Base-by-base conservation (phyloP, 2,329 filamentous ascomycete species). In the Stenocarpella maydis region DNA sequence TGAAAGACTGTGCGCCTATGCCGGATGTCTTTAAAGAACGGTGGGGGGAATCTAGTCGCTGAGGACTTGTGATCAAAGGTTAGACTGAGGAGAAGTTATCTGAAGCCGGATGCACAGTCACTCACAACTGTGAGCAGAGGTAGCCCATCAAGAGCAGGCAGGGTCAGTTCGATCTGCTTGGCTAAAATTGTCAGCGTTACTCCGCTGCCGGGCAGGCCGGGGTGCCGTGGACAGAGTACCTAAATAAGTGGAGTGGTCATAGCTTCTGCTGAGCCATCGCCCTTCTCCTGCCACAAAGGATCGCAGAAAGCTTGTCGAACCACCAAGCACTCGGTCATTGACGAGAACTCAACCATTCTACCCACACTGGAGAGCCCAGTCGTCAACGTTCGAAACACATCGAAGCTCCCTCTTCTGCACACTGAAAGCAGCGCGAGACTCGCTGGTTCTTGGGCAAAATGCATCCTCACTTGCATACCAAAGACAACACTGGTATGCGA, bases 391-490 rank as follows among this genome's bases (percentile, higher is more conserved):
- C 19, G 17, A 15, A 41, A 28, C 34, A 24, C 26, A 4, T 24
- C 14, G 26, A 17, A 10, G 4, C 17, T 7, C 34, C n/a, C 21
- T 7, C 26, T 55, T 49, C 17, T n/a, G 41, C 39, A 45, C 14
- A 47, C 4, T 19, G 3, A 12, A 45, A 41, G 37, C 41, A 63
- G 28, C 1, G 19, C 28, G 34, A 21, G 6, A 37, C 15, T 14
- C 9, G 26, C 50, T 17, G 14, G 45, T 26, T 12, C n/a, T 6
- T n/a, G 55, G 55, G 69, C 79, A 88, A 76, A 53, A 99, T 99
- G 96, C 96, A 99, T 93, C 97, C 96, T 67, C 95, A 98, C 83
- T 85, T 99, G 2, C 95, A 98, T 79, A 97, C 94, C 34, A 94
- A 96, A 79, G 91, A 97, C 78, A 97, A 97, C 75, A 86, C 88